A percentile compares a stretch with the other conserved stretches of the same genome.
Evolutionary conservation across 495 filamentous ascomycete genomes (phyloP).

Genomic region (Daldinia vernicosa): DNA sequence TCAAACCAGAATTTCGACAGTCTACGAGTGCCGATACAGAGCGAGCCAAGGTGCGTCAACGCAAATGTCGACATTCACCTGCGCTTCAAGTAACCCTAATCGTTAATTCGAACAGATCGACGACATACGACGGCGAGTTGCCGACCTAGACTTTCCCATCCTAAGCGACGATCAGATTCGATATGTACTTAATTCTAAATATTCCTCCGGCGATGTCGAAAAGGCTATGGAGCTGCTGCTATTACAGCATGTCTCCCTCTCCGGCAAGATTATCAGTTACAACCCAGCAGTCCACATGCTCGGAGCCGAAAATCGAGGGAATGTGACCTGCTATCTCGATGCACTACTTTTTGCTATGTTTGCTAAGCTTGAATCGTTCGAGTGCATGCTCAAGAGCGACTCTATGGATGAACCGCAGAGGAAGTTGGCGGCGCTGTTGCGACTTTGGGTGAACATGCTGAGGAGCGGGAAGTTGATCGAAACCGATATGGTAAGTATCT

Average conservation of each 20-base stretch:
- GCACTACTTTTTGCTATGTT: constrained; percentile 98
- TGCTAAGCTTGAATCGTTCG: constrained; percentile 85
- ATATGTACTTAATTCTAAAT: constrained; percentile 72
- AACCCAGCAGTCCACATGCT: constrained; percentile 74
- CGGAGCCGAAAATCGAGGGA: constrained; percentile 85
- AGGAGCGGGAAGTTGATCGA: constrained; percentile 85
- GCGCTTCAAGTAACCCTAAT: constrained; percentile 14
- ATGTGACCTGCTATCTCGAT: constrained; percentile 92
- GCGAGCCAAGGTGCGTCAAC: constrained; percentile 51
- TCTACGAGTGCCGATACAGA: constrained; percentile 63
- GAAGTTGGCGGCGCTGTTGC: constrained; percentile 74
- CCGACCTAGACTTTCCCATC: constrained; percentile 60
- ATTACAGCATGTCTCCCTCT: constrained; percentile 78
- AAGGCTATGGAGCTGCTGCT: constrained; percentile 78
- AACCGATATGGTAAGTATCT: constrained; percentile 76
- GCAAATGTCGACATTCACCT: constrained; percentile 1
- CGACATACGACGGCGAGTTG: constrained; percentile 60
- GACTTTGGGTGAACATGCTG: constrained; percentile 93
- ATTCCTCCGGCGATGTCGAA: constrained; percentile 74
- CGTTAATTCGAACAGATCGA: constrained; percentile 59
- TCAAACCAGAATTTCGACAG: constrained; percentile 63
- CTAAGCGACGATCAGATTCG: constrained; percentile 70
- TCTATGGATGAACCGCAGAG: constrained; percentile 73
- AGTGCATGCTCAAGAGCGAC: constrained; percentile 76
- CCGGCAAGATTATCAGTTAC: constrained; percentile 80